Conservation (phyloP, 2,329 filamentous ascomycete species). For the Paraconiothyrium sp. region DNA sequence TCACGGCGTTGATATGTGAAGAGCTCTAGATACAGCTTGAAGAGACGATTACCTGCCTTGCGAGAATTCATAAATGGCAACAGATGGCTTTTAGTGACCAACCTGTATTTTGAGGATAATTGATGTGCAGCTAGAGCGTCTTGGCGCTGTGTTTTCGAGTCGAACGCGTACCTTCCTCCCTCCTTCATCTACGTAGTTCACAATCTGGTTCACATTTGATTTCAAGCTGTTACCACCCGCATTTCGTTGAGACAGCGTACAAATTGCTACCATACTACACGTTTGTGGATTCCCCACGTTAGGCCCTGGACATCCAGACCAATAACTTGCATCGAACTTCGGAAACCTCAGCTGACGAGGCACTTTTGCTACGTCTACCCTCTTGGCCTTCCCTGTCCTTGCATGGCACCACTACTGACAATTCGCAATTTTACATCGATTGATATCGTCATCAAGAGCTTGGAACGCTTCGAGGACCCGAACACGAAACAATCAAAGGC, state of each 20-base stretch:
- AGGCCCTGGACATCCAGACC: neutral
- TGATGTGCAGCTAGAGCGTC: neutral
- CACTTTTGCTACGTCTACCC: neutral
- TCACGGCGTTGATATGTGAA: neutral
- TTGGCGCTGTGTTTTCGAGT: neutral
- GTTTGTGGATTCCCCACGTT: too few species aligned
- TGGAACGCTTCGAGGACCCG: constrained; percentile 76
- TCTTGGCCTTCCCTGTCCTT: neutral
- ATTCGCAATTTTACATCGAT: constrained; percentile 84
- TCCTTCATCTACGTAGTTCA: neutral
- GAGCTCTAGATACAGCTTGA: too few species aligned
- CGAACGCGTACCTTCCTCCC: neutral
- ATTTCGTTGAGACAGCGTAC: too few species aligned
- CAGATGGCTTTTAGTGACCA: neutral
- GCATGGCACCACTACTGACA: constrained; percentile 63
- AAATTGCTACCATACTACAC: too few species aligned
- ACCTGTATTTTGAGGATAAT: neutral
- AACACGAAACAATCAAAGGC: constrained; percentile 51
- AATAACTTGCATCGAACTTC: neutral
- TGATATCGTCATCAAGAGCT: constrained; percentile 74
- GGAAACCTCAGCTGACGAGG: neutral
- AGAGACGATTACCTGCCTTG: too few species aligned
- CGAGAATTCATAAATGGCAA: too few species aligned
- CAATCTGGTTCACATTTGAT: too few species aligned
- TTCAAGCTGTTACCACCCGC: too few species aligned